Percentiles rank a stretch among this genome's conserved stretches.
Conservation (phyloP, 805 yeast genomes). For the Kodamaea fukazawae region DNA sequence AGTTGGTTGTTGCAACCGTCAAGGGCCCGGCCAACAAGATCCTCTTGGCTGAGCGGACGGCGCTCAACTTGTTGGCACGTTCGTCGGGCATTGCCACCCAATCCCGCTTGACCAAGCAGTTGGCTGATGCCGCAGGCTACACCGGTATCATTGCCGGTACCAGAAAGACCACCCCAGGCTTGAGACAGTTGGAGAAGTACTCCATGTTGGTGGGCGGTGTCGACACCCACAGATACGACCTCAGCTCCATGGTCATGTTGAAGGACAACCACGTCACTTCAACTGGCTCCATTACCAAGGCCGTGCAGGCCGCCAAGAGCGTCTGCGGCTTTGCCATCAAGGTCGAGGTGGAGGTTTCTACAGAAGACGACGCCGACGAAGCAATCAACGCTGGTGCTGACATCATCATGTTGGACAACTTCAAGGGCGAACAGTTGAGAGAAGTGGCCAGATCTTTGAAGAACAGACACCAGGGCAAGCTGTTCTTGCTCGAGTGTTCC, state of each 20-base stretch:
- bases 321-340: slow-evolving; percentile 88
- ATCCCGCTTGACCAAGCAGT: slow-evolving; percentile 51
- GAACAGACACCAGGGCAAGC: slow-evolving; percentile 46
- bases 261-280: slow-evolving; percentile 94
- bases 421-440: slow-evolving; percentile 62
- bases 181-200: slow-evolving; percentile 83
- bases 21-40: slow-evolving; percentile 77
- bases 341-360: slow-evolving; percentile 89
- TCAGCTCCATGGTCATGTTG: slow-evolving; percentile 92
- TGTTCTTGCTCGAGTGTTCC: slow-evolving; percentile 79
- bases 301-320: slow-evolving; percentile 70
- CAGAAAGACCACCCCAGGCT: slow-evolving; percentile 95
- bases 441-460: slow-evolving; percentile 64
- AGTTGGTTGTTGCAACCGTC: slow-evolving; percentile 71
- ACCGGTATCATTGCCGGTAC: slow-evolving; percentile 91
- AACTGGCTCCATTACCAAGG: slow-evolving; percentile 85
- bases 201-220: slow-evolving; percentile 95
- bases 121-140: slow-evolving; percentile 69
- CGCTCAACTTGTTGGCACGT: slow-evolving; percentile 77
- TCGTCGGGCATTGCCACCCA: slow-evolving; percentile 86
- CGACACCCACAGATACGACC: slow-evolving; percentile 88
- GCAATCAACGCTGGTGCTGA: slow-evolving; percentile 96
- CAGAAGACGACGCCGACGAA: slow-evolving; percentile 82
- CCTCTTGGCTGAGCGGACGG: slow-evolving; percentile 80
- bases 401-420: slow-evolving; percentile 91